These are phyloP conservation scores for Aurifilum marmelostoma DNA, from an alignment of 2,329 filamentous ascomycete genomes.

Conservation along the genomic window DNA sequence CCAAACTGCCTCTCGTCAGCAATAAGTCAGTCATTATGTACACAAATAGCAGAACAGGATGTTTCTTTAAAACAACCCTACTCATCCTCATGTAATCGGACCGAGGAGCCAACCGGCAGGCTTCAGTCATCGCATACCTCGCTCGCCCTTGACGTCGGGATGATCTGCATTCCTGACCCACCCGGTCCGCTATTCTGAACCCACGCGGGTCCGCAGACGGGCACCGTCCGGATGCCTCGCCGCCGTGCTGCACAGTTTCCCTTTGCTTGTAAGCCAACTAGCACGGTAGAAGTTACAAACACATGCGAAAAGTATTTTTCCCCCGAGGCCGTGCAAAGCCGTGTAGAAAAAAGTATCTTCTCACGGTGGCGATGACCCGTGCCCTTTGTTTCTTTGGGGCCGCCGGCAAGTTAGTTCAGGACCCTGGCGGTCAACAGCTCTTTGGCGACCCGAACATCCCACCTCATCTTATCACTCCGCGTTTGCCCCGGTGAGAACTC, in stretches of 20 bases:
- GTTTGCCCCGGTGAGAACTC: constrained; percentile 24
- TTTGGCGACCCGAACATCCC: constrained; percentile 15
- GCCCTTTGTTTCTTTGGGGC: background rate
- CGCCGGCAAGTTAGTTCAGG: constrained; percentile 1
- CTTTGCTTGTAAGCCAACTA: background rate
- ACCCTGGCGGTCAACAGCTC: constrained; percentile 14
- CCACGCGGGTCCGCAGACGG: constrained; percentile 25
- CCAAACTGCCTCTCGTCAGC: background rate
- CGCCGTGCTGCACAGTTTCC: constrained; percentile 9
- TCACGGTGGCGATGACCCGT: background rate
- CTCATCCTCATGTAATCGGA: background rate
- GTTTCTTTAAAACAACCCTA: background rate
- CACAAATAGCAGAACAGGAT: background rate
- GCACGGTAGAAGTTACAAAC: too few relatives aligned
- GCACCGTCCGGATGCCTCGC: constrained; percentile 25
- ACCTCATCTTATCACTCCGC: constrained; percentile 29
- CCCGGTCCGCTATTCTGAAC: constrained; percentile 7
- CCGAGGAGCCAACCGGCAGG: constrained; percentile 6
- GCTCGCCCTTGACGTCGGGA: constrained; percentile 9
- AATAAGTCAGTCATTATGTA: background rate
- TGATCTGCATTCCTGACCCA: constrained; percentile 27
- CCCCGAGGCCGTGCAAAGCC: constrained; percentile 2
- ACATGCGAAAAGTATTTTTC: background rate
- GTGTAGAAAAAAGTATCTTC: background rate
- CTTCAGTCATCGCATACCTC: background rate